Conservation (phyloP, 495 filamentous ascomycete genomes). For the Neurospora intermedia region DNA sequence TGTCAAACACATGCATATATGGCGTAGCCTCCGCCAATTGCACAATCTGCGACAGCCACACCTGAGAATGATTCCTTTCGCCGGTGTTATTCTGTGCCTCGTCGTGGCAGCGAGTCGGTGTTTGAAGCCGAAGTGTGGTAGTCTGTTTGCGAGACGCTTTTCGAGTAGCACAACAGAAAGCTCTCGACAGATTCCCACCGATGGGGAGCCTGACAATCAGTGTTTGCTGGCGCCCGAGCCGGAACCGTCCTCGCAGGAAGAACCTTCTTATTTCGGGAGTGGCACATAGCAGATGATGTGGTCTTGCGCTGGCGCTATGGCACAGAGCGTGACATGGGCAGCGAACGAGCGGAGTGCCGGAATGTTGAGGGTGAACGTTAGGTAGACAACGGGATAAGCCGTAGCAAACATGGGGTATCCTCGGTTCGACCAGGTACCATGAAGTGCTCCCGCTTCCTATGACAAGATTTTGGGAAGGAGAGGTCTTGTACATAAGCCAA, state of each 20-base stretch:
- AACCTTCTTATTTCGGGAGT: neutral
- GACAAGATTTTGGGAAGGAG: neutral
- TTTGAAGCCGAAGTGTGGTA: neutral
- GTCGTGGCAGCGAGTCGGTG: neutral
- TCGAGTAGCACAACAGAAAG: neutral
- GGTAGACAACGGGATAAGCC: neutral
- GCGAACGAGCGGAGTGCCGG: neutral
- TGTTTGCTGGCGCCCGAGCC: neutral
- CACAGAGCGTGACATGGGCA: neutral
- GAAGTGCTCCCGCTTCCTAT: neutral
- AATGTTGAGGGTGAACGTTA: neutral
- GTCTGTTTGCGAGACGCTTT: neutral
- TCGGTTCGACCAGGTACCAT: neutral
- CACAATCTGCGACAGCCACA: neutral
- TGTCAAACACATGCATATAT: neutral
- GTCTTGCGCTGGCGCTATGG: neutral
- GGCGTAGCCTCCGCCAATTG: neutral
- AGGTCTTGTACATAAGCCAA: neutral
- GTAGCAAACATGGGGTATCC: neutral
- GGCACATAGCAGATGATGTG: neutral
- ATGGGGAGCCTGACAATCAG: neutral
- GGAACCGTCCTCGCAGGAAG: neutral
- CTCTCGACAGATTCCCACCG: neutral
- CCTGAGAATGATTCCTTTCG: neutral
- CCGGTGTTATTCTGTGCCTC: neutral